A percentile compares a stretch with the other conserved stretches of the same genome.
These are phyloP conservation scores for Salvia splendens DNA, from an alignment of 257 asterid genomes.

Conservation along the genomic window DNA sequence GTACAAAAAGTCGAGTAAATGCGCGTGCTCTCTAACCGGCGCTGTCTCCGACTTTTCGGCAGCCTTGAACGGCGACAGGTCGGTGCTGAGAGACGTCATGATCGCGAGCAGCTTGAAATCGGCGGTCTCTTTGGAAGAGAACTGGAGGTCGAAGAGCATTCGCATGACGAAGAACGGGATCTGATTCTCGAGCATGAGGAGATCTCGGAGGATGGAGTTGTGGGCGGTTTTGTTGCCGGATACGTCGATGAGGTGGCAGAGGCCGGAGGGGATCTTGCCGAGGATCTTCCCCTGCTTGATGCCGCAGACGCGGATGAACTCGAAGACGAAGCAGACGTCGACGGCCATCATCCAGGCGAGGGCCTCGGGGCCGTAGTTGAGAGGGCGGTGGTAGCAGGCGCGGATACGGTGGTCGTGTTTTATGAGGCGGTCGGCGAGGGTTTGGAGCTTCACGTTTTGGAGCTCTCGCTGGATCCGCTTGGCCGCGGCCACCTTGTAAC, in stretches of 20 bases:
- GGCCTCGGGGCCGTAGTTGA: constrained; percentile 43
- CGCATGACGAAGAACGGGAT: constrained; percentile 56
- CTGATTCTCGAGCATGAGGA: constrained; percentile 69
- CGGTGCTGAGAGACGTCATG: constrained; percentile 29
- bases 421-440: constrained; percentile 38
- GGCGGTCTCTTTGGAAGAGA: constrained; percentile 36
- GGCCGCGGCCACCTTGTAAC: constrained; percentile 60
- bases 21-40: constrained; percentile 35
- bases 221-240: constrained; percentile 49
- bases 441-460: constrained; percentile 31
- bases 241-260: constrained; percentile 46
- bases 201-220: constrained; percentile 53
- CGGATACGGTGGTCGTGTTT: constrained; percentile 45
- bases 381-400: constrained; percentile 50
- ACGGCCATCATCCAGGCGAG: constrained; percentile 69
- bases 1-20: constrained; percentile 56
- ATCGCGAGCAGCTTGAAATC: constrained; percentile 40
- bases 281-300: constrained; percentile 39
- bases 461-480: constrained; percentile 44
- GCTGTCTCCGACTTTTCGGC: constrained; percentile 6
- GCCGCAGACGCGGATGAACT: constrained; percentile 51
- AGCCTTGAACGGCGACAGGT: constrained; percentile 50
- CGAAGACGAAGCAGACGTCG: constrained; percentile 56
- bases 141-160: constrained; percentile 45
- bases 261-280: constrained; percentile 38